Conservation (phyloP, 2,329 filamentous ascomycete genomes). For the Claviceps arundinis region DNA sequence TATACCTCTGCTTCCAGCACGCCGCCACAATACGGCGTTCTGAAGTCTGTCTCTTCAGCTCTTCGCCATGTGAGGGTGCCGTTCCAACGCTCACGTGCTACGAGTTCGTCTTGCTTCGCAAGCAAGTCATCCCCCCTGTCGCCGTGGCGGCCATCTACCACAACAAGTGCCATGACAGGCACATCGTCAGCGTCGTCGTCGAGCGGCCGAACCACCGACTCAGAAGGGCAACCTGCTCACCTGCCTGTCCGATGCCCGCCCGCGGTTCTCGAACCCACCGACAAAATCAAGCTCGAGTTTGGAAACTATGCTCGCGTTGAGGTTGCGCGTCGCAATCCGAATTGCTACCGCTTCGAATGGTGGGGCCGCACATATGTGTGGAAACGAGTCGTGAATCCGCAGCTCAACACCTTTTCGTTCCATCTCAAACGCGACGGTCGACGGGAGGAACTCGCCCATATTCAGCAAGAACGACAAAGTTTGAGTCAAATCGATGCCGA, state of each 20-base stretch:
- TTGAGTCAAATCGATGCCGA: constrained; percentile 59
- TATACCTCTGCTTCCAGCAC: constrained; percentile 24
- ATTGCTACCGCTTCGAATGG: constrained; percentile 84
- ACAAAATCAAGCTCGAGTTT: constrained; percentile 82
- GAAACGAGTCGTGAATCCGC: constrained; percentile 63
- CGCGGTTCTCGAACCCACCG: constrained; percentile 42
- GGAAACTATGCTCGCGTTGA: constrained; percentile 94
- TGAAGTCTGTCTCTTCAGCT: constrained; percentile 28
- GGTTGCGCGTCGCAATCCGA: constrained; percentile 54
- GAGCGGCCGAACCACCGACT: neutral
- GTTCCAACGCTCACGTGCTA: constrained; percentile 17
- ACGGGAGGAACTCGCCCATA: constrained; percentile 57
- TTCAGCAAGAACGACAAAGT: constrained; percentile 67
- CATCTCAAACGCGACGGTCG: constrained; percentile 59
- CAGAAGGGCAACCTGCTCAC: neutral
- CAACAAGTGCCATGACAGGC: constrained; percentile 10
- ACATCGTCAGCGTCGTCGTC: neutral
- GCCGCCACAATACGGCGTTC: neutral
- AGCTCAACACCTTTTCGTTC: constrained; percentile 58
- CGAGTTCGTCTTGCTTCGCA: constrained; percentile 2
- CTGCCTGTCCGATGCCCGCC: constrained; percentile 9
- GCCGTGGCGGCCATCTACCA: constrained; percentile 9
- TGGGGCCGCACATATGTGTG: constrained; percentile 81
- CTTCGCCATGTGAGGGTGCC: constrained; percentile 30
- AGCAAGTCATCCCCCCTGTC: constrained; percentile 12